These are phyloP conservation scores for Parsonsia alboflavescens DNA, from an alignment of 257 asterid genomes.

Conservation along the genomic window DNA sequence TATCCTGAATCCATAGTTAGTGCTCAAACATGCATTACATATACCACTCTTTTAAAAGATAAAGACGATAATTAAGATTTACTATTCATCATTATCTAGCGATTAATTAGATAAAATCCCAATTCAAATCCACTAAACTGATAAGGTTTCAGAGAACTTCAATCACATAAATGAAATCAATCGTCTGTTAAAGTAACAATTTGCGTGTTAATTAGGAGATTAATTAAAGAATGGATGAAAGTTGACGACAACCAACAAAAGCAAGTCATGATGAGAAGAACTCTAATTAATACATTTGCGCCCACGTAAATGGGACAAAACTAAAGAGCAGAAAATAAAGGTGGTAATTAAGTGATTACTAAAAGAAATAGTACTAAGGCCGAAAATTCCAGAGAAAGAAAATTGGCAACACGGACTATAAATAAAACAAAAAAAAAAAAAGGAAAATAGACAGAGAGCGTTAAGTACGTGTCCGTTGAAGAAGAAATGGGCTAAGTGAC, in stretches of 20 bases:
- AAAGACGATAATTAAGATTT: too few relatives aligned
- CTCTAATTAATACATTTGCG: neutral
- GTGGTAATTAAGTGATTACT: neutral
- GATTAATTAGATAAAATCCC: too few relatives aligned
- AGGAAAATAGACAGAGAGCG: neutral
- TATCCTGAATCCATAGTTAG: neutral
- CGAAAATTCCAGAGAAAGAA: too few relatives aligned
- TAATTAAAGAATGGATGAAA: neutral
- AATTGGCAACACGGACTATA: too few relatives aligned
- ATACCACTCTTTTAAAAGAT: too few relatives aligned
- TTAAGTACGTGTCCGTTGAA: neutral
- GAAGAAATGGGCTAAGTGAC: neutral
- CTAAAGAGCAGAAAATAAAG: neutral
- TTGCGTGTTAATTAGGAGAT: neutral
- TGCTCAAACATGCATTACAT: neutral
- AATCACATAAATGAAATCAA: too few relatives aligned
- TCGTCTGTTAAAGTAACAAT: too few relatives aligned
- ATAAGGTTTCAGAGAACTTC: too few relatives aligned
- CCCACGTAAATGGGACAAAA: neutral
- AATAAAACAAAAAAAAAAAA: too few relatives aligned
- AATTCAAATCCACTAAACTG: too few relatives aligned
- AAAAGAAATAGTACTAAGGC: too few relatives aligned
- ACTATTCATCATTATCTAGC: too few relatives aligned
- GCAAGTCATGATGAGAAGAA: neutral
- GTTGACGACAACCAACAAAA: neutral